phyloP scores from a whole-genome alignment of 192 early-diverging fungal species.

The Coemansia sp. region DNA sequence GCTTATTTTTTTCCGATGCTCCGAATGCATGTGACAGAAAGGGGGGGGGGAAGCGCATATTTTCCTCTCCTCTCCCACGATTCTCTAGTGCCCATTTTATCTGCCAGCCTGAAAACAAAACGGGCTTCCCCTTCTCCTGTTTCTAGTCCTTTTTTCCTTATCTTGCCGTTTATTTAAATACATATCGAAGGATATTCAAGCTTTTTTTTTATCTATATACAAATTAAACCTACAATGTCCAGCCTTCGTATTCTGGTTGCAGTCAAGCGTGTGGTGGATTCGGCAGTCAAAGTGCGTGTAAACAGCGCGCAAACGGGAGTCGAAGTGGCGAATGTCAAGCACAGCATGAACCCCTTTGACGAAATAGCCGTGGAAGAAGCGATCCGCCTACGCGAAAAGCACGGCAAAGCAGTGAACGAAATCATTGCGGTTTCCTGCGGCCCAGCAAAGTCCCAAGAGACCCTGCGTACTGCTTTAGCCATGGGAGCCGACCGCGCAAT shows the following conservation, averaged over 20 bases:
- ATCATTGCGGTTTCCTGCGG: slow-evolving; percentile 89
- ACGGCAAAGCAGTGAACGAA: slow-evolving; percentile 64
- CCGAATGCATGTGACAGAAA: too few relatives aligned
- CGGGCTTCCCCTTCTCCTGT: too few relatives aligned
- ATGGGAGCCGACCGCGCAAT: slow-evolving; percentile 97
- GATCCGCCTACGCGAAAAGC: slow-evolving; percentile 84
- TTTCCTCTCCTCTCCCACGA: too few relatives aligned
- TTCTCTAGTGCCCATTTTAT: too few relatives aligned
- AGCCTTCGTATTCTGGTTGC: slow-evolving; percentile 81
- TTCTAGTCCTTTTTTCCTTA: too few relatives aligned
- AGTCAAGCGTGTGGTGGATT: slow-evolving; percentile 97
- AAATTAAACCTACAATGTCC: slow-evolving; percentile 22
- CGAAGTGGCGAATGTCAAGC: slow-evolving; percentile 90
- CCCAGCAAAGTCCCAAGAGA: slow-evolving; percentile 84
- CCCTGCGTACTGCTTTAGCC: slow-evolving; percentile 91
- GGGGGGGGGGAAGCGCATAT: too few relatives aligned
- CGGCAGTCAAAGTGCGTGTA: slow-evolving; percentile 97
- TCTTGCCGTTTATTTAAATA: too few relatives aligned
- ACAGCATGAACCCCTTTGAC: slow-evolving; percentile 99
- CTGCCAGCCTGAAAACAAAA: too few relatives aligned
- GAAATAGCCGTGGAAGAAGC: slow-evolving; percentile 99
- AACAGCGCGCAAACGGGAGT: slow-evolving; percentile 81
- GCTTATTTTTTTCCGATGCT: too few relatives aligned
- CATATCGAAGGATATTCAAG: too few relatives aligned
- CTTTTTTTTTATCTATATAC: background rate